These are phyloP conservation scores for Iodosphaeria phyllophila DNA, from an alignment of 2,329 filamentous ascomycete genomes.

Conservation along the genomic window DNA sequence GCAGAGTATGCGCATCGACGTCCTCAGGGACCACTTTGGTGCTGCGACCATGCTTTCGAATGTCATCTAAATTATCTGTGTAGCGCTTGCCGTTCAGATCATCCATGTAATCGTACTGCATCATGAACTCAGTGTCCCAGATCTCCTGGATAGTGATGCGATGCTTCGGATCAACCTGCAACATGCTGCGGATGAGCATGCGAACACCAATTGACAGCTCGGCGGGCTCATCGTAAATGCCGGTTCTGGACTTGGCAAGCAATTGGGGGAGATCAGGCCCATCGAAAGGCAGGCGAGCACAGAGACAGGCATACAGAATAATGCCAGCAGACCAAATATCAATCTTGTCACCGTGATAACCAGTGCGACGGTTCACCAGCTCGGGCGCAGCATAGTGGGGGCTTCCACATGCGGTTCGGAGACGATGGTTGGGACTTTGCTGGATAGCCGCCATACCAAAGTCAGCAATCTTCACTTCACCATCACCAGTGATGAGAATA, in stretches of 20 bases:
- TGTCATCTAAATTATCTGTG: constrained; percentile 31
- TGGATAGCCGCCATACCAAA: constrained; percentile 93
- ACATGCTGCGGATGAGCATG: constrained; percentile 62
- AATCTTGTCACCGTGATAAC: constrained; percentile 66
- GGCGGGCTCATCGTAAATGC: constrained; percentile 40
- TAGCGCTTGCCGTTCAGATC: constrained; percentile 31
- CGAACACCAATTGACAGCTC: constrained; percentile 49
- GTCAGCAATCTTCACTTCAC: constrained; percentile 82
- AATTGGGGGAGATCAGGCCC: constrained; percentile 40
- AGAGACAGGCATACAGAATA: constrained; percentile 74
- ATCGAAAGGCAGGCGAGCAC: constrained; percentile 70
- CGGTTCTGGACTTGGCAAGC: constrained; percentile 39
- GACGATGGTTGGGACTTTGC: constrained; percentile 58
- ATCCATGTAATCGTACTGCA: constrained; percentile 64
- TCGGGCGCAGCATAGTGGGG: constrained; percentile 95
- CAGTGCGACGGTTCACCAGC: constrained; percentile 47
- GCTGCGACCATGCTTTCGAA: constrained; percentile 42
- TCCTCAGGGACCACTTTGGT: constrained; percentile 41
- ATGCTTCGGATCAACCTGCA: constrained; percentile 58
- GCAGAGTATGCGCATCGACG: constrained; percentile 64
- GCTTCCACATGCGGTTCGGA: constrained; percentile 85
- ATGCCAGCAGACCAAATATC: constrained; percentile 94
- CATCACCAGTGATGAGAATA: constrained; percentile 61
- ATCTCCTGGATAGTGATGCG: constrained; percentile 68
- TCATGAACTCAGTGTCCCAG: constrained; percentile 73